phyloP scores from a whole-genome alignment of 768 basidiomycete genomes.

The Ramaria sp. region DNA sequence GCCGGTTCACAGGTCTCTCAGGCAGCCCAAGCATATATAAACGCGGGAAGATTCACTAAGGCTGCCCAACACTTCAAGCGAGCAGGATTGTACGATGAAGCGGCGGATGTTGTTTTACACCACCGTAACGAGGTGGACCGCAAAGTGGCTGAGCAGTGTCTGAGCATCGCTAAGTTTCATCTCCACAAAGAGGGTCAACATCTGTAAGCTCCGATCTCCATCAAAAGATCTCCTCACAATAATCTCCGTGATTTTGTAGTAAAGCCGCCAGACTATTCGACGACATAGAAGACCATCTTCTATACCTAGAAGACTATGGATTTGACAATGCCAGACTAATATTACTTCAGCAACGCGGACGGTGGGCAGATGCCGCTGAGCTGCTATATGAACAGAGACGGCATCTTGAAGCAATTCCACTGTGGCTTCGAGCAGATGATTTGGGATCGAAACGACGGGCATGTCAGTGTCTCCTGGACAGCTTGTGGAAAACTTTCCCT shows the following conservation, averaged over 20 bases:
- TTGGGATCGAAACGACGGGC: neutral
- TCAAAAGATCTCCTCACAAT: neutral
- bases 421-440: neutral
- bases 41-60: conserved; percentile 31
- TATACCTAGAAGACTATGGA: conserved; percentile 44
- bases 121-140: conserved; percentile 23
- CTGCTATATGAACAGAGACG: neutral
- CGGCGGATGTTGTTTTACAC: conserved; percentile 32
- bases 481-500: neutral
- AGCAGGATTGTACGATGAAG: conserved; percentile 41
- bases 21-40: conserved; percentile 36
- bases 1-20: conserved; percentile 25
- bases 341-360: conserved; percentile 32
- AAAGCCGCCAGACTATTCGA: conserved; percentile 38
- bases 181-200: conserved; percentile 31
- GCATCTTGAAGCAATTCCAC: neutral
- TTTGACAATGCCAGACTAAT: conserved; percentile 38
- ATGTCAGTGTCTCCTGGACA: neutral
- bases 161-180: conserved; percentile 33
- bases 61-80: conserved; percentile 42
- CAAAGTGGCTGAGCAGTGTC: conserved; percentile 26
- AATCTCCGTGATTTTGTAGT: conserved; percentile 22
- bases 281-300: conserved; percentile 39
- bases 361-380: conserved; percentile 40
- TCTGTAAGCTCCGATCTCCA: conserved; percentile 20